Evolutionary conservation across 106 monocot species (phyloP).

Genomic region (Dioscorea zingiberensis): DNA sequence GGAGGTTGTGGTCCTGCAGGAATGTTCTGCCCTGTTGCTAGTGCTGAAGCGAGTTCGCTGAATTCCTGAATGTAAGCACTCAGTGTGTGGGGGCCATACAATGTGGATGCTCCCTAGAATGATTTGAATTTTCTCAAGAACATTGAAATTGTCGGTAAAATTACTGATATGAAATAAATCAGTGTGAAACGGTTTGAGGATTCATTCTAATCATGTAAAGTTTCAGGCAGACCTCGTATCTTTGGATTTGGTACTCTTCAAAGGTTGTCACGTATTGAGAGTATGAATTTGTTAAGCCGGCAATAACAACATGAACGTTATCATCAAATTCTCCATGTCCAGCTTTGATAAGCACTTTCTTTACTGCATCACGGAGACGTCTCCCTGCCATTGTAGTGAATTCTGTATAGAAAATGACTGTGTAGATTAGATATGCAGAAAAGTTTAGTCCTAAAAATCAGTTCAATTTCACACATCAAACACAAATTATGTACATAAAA

Average conservation of each 20-base stretch:
- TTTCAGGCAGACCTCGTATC: conserved; percentile 62
- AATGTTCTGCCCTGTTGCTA: conserved; percentile 24
- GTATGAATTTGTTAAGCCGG: conserved; percentile 88
- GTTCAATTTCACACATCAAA: too few relatives aligned
- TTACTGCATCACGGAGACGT: conserved; percentile 76
- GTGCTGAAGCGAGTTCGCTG: conserved; percentile 53
- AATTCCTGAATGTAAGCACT: conserved; percentile 92
- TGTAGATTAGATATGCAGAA: too few relatives aligned
- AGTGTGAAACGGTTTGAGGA: neutral
- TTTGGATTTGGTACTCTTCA: conserved; percentile 84
- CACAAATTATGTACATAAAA: neutral
- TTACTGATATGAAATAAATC: neutral
- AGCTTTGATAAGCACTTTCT: conserved; percentile 37
- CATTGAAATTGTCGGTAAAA: too few relatives aligned
- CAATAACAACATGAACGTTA: conserved; percentile 65
- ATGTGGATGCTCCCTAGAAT: conserved; percentile 78
- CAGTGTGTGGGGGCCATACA: conserved; percentile 83
- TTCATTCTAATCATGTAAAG: too few relatives aligned
- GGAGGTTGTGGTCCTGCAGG: conserved; percentile 49
- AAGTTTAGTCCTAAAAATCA: too few relatives aligned
- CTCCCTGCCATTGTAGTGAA: conserved; percentile 96
- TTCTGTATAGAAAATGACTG: conserved; percentile 32
- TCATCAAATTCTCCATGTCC: conserved; percentile 41
- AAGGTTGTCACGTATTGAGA: conserved; percentile 90
- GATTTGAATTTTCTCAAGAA: too few relatives aligned